Base-by-base conservation (phyloP, 1,139 yeast species). In the Sugiyamaella pinicola region DNA sequence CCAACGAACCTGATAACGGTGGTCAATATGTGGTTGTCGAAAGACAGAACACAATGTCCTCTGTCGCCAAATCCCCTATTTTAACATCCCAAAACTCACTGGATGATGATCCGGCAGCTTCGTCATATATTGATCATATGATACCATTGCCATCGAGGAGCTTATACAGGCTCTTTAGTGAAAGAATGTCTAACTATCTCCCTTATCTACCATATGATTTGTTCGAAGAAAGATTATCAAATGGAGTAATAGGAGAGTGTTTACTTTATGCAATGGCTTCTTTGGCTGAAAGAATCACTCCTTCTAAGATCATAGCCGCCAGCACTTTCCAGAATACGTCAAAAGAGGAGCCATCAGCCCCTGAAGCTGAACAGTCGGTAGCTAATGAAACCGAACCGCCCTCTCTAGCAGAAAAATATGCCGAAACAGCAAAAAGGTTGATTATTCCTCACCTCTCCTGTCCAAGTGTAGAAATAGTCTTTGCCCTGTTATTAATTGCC, bases 401-500 rank as follows among this genome's bases (percentile, higher is more conserved):
- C 31, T 47, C 51, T 10, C 53, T 44, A 19, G 49, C 54, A 22
- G 67, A 64, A 35, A n/a, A 48, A 17, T 64, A 64, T 35, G 55
- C 63, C 8, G 67, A 63, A 38, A 55, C 58, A 1, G 67, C 67
- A 5, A 64, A 64, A 46, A 48, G 56, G 28, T 57, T 64, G 15
- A 55, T 64, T 2, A 52, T 65, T 7, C 64, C 67, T 4, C 67
- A 63, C 12, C 53, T 65, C 15, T 64, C 67, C 0, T 53, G 62
- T 1, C 68, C 68, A 2, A 57, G 61, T 21, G 58, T 60, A 13
- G 68, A 64, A 41, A 60, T 63, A 10, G 68, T 64, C 12, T 64
- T 58, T 49, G 59, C 66, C 0, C 54, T 64, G 21, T 52, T 64
- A 21, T 49, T 65, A 10, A 59, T 65, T 35, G 67, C 68, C 1